Evolutionary conservation across 2,329 filamentous ascomycete species (phyloP).

Genomic region (Endocalyx cinctus): DNA sequence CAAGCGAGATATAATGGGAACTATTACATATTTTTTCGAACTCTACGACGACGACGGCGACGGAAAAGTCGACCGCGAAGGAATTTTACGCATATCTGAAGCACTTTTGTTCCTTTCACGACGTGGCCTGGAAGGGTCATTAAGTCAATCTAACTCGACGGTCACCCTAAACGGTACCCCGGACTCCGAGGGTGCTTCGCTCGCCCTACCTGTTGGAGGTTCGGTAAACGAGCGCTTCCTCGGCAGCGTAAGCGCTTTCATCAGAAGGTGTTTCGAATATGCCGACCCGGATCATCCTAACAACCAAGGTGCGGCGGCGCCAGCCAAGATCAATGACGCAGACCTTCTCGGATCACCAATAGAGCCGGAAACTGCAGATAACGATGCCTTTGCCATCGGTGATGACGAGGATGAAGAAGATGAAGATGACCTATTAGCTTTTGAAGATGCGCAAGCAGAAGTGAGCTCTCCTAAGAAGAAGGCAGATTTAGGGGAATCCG

Average conservation of each 20-base stretch:
- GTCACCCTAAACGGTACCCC: constrained; percentile 45
- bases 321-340: constrained; percentile 25
- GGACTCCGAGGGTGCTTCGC: constrained; percentile 27
- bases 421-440: constrained; percentile 54
- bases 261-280: constrained; percentile 94
- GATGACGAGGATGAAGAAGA: constrained; percentile 53
- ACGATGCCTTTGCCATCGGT: constrained; percentile 66
- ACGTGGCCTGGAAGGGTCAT: constrained; percentile 72
- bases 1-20: constrained; percentile 92
- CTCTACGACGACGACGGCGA: constrained; percentile 91
- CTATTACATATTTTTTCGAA: constrained; percentile 96
- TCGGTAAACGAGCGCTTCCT: constrained; percentile 83
- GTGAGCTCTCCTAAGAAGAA: constrained; percentile 39
- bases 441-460: constrained; percentile 43
- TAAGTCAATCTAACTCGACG: constrained; percentile 60
- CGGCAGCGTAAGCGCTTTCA: constrained; percentile 91
- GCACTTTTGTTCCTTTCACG: constrained; percentile 88
- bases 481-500: constrained; percentile 36
- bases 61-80: constrained; percentile 89
- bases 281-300: constrained; percentile 83
- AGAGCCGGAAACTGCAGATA: constrained; percentile 25
- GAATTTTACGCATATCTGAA: constrained; percentile 91
- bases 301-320: constrained; percentile 39
- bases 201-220: constrained; percentile 42
- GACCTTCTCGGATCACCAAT: constrained; percentile 16